phyloP scores from a whole-genome alignment of 148 eudicot genomes.

The Persicaria tinctoria region DNA sequence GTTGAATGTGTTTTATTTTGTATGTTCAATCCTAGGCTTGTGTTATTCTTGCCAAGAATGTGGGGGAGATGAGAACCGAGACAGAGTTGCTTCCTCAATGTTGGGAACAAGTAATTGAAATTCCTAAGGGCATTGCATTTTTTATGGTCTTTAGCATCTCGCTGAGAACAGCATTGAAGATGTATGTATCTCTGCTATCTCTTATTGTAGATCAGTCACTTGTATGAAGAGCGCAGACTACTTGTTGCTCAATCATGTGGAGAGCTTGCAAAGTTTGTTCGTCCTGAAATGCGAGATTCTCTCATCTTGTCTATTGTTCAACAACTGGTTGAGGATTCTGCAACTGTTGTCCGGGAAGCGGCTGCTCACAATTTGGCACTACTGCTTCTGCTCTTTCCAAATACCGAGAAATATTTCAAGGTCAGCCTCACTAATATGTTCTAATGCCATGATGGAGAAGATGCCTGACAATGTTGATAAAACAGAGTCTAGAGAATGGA shows the following conservation, averaged over 20 bases:
- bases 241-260: slow-evolving; percentile 99
- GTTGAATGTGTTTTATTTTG: slow-evolving; percentile 67
- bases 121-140: background rate
- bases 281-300: slow-evolving; percentile 98
- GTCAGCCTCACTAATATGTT: slow-evolving; percentile 99
- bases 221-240: slow-evolving; percentile 93
- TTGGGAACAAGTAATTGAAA: slow-evolving; percentile 87
- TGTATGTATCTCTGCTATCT: too few relatives aligned
- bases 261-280: slow-evolving; percentile 90
- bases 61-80: slow-evolving; percentile 96
- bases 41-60: slow-evolving; percentile 89
- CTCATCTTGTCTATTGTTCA: slow-evolving; percentile 94
- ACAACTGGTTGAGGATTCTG: slow-evolving; percentile 95
- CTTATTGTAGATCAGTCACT: slow-evolving; percentile 75
- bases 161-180: background rate
- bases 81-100: slow-evolving; percentile 99
- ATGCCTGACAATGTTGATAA: slow-evolving; percentile 57
- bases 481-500: slow-evolving; percentile 75
- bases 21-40: slow-evolving; percentile 53
- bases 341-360: slow-evolving; percentile 95
- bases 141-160: background rate
- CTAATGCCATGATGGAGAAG: slow-evolving; percentile 98
- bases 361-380: slow-evolving; percentile 95
- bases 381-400: slow-evolving; percentile 96
- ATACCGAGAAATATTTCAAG: slow-evolving; percentile 97